Percentiles rank a stretch among this genome's conserved stretches.
Evolutionary conservation across 768 basidiomycete genomes (phyloP).

Genomic region (Botryobasidium botryosum): DNA sequence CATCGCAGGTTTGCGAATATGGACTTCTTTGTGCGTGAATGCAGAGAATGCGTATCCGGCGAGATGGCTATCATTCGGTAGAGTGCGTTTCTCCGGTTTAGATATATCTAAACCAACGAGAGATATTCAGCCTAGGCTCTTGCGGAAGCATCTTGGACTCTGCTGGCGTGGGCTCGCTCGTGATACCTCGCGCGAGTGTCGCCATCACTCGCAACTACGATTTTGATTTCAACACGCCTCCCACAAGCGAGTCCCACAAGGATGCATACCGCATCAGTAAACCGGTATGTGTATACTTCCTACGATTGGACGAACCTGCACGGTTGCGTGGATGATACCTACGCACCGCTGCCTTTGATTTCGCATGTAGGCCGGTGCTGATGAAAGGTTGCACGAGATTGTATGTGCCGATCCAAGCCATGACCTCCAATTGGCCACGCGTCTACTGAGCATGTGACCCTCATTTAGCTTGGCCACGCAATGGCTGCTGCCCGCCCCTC

Average conservation of each 20-base stretch:
- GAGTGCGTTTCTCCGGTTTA: too few relatives aligned
- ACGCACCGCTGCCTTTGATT: too few relatives aligned
- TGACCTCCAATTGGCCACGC: too few relatives aligned
- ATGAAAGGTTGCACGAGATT: conserved; percentile 1
- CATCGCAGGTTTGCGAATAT: conserved; percentile 34
- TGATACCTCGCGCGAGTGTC: conserved; percentile 51
- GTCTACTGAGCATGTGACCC: too few relatives aligned
- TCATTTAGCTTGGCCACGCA: neutral
- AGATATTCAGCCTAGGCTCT: conserved; percentile 61
- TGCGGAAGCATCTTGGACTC: conserved; percentile 50
- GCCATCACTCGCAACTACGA: conserved; percentile 59
- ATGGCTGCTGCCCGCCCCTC: conserved; percentile 22
- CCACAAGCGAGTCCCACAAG: conserved; percentile 20
- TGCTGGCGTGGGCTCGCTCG: conserved; percentile 58
- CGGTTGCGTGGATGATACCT: too few relatives aligned
- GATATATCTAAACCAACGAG: too few relatives aligned
- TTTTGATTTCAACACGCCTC: conserved; percentile 40
- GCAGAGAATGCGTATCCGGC: conserved; percentile 52
- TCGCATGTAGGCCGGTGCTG: neutral
- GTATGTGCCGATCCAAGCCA: too few relatives aligned
- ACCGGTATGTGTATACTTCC: conserved; percentile 27
- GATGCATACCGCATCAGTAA: conserved; percentile 50
- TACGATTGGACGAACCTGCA: too few relatives aligned
- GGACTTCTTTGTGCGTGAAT: conserved; percentile 75
- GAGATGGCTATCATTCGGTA: conserved; percentile 38